Percentiles rank a stretch among this genome's conserved stretches.
Conservation (phyloP, 1,139 yeast species). For the Arxiozyma heterogenica region DNA sequence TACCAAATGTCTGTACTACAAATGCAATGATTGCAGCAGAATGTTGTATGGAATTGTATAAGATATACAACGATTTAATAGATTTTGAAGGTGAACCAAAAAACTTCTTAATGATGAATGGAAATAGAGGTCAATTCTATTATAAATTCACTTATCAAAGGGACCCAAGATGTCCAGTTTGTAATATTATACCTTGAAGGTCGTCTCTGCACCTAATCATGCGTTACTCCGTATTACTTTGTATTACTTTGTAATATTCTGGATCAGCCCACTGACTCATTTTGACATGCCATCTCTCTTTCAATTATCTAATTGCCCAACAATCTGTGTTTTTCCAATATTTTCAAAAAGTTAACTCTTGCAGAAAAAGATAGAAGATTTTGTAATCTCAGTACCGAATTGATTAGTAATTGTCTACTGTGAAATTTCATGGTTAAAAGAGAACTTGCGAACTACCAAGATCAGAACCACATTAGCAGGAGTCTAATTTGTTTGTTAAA, state of each 20-base stretch:
- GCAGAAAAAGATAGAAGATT: neutral
- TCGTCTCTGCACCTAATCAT: no score
- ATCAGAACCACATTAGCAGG: neutral
- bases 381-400: neutral
- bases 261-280: neutral
- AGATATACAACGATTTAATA: conserved; percentile 40
- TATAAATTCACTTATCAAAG: conserved; percentile 59
- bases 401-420: no score
- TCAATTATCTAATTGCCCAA: neutral
- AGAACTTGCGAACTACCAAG: no score
- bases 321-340: neutral
- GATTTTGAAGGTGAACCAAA: conserved; percentile 36
- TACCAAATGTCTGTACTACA: conserved; percentile 92
- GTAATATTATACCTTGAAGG: conserved; percentile 25
- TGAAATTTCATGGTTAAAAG: neutral
- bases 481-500: neutral
- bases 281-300: no score
- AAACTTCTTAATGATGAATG: conserved; percentile 83
- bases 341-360: no score
- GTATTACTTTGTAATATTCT: no score
- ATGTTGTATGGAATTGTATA: conserved; percentile 82
- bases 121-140: conserved; percentile 67
- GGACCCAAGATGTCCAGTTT: conserved; percentile 60
- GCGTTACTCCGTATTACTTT: no score
- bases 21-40: conserved; percentile 89